Conservation (phyloP, 2,329 filamentous ascomycete species). For the Pyrenophora graminea region DNA sequence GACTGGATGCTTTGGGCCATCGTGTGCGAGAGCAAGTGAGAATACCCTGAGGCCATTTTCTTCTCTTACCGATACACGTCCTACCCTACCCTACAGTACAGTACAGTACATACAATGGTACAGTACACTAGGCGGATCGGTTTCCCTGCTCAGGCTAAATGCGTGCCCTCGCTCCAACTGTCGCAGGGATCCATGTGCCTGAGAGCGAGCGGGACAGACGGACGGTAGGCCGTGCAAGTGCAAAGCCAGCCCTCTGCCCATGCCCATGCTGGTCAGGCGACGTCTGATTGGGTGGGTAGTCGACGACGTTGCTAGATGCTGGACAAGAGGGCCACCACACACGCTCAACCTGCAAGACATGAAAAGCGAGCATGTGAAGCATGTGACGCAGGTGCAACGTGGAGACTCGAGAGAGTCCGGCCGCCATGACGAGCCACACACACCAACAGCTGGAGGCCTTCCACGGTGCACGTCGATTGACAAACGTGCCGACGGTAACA, state of each 20-base stretch:
- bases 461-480: constrained; percentile 28
- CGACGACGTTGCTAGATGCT: neutral
- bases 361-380: constrained; percentile 24
- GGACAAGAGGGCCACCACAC: constrained; percentile 17
- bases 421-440: constrained; percentile 36
- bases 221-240: constrained; percentile 42
- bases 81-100: neutral
- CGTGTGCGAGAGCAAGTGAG: constrained; percentile 22
- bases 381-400: constrained; percentile 40
- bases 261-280: constrained; percentile 20
- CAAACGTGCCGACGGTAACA: constrained; percentile 45
- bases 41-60: constrained; percentile 14
- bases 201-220: constrained; percentile 41
- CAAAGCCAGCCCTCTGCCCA: constrained; percentile 11
- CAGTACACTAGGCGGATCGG: constrained; percentile 2
- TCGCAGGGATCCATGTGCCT: constrained; percentile 33
- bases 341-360: constrained; percentile 13
- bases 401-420: constrained; percentile 45
- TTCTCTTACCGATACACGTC: too few species aligned
- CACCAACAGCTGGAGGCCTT: constrained; percentile 18
- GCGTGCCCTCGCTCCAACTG: constrained; percentile 23
- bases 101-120: neutral
- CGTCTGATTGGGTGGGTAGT: constrained; percentile 15
- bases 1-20: constrained; percentile 34
- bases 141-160: constrained; percentile 46